Conservation (phyloP, 306 rosid genomes). For the Abrus precatorius region DNA sequence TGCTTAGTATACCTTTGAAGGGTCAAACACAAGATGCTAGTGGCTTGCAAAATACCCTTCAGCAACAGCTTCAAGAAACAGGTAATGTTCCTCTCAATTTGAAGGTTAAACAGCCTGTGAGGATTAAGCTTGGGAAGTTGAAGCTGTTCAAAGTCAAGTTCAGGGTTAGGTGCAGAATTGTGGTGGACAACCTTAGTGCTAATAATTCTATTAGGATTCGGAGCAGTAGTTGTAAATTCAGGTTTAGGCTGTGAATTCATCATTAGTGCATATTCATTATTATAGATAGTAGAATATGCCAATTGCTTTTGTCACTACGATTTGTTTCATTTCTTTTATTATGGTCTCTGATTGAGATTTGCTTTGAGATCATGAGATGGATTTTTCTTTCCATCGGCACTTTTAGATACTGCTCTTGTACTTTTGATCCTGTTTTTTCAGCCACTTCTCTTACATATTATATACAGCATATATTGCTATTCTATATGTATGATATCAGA, state of each 20-base stretch:
- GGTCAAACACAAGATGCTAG: slow-evolving; percentile 66
- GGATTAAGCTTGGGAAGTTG: slow-evolving; percentile 75
- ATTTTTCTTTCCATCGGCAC: slow-evolving; percentile 32
- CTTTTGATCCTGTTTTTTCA: slow-evolving; percentile 16
- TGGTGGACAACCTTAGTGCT: slow-evolving; percentile 59
- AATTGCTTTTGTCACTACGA: slow-evolving; percentile 15
- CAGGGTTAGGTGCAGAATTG: slow-evolving; percentile 64
- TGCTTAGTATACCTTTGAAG: slow-evolving; percentile 53
- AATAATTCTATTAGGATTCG: slow-evolving; percentile 49
- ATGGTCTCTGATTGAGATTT: slow-evolving; percentile 40
- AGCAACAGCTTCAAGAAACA: slow-evolving; percentile 42
- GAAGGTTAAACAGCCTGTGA: slow-evolving; percentile 75
- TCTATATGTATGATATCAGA: not conserved
- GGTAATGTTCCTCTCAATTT: slow-evolving; percentile 66
- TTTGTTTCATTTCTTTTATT: slow-evolving; percentile 41
- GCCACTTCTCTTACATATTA: not conserved
- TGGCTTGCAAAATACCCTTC: slow-evolving; percentile 34
- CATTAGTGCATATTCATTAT: slow-evolving; percentile 35
- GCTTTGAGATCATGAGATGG: not conserved
- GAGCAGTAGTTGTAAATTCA: slow-evolving; percentile 53
- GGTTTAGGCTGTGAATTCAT: slow-evolving; percentile 45
- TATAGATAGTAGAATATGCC: not conserved
- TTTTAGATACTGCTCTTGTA: slow-evolving; percentile 41
- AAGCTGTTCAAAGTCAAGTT: slow-evolving; percentile 73
- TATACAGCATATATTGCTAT: slow-evolving; percentile 5